Percentiles rank a stretch among this genome's conserved stretches.
Conservation (phyloP, 2,329 filamentous ascomycete genomes). For the Fusarium staphyleae region DNA sequence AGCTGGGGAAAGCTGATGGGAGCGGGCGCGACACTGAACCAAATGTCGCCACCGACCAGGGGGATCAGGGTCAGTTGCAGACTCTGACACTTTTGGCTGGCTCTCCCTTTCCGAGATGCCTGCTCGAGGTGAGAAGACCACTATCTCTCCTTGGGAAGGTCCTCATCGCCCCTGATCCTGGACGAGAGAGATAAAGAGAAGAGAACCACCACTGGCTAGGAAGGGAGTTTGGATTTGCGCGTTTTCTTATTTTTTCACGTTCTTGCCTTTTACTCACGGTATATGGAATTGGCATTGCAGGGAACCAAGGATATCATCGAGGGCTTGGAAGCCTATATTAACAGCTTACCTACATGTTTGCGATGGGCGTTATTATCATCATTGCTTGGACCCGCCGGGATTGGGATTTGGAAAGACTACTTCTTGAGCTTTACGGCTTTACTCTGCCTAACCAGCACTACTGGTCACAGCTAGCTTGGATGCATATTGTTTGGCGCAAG, state of each 20-base stretch:
- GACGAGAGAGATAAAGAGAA: neutral
- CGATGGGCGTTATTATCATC: conserved; percentile 32
- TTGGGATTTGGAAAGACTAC: neutral
- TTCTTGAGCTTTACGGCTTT: too few relatives aligned
- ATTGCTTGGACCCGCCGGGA: conserved; percentile 9
- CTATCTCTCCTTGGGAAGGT: neutral
- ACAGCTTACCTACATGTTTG: conserved; percentile 12
- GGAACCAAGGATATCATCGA: conserved; percentile 33
- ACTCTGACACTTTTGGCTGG: conserved; percentile 13
- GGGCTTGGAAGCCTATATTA: conserved; percentile 11
- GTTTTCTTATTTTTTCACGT: conserved; percentile 15
- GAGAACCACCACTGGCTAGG: conserved; percentile 17
- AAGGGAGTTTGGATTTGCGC: conserved; percentile 22
- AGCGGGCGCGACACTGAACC: too few relatives aligned
- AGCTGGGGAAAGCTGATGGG: conserved; percentile 11
- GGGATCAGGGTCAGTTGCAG: conserved; percentile 33
- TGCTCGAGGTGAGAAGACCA: conserved; percentile 28
- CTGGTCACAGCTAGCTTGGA: conserved; percentile 8
- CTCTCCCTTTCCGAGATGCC: conserved; percentile 8
- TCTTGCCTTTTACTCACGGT: conserved; percentile 19
- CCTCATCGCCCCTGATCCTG: neutral
- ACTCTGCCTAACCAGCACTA: conserved; percentile 1
- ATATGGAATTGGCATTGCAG: conserved; percentile 33
- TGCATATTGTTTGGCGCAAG: neutral
- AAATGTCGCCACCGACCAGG: conserved; percentile 18